Evolutionary conservation across 1,139 yeast species (phyloP).

Genomic region (Wickerhamomyces sp.): DNA sequence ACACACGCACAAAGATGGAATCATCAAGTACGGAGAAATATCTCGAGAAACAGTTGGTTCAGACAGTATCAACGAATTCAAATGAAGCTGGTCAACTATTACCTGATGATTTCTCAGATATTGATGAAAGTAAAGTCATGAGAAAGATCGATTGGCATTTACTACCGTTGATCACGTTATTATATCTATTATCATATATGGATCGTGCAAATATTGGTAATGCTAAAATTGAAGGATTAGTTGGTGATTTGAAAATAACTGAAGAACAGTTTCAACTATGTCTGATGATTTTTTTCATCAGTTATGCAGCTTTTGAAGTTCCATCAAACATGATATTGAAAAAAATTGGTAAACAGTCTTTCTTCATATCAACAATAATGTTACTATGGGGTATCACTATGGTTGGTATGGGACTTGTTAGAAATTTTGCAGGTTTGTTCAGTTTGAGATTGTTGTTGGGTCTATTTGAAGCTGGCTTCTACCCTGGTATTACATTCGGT

Average conservation of each 20-base stretch:
- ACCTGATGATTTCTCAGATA: slow-evolving; percentile 14
- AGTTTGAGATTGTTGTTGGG: slow-evolving; percentile 48
- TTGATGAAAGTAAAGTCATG: slow-evolving; percentile 32
- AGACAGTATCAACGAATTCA: too few relatives aligned
- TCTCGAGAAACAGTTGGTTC: too few relatives aligned
- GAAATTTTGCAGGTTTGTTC: slow-evolving; percentile 38
- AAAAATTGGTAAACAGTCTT: slow-evolving; percentile 35
- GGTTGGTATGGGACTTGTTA: slow-evolving; percentile 39
- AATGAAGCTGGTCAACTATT: background rate
- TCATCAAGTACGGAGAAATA: too few relatives aligned
- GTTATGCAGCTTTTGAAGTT: slow-evolving; percentile 50
- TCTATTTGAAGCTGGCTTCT: slow-evolving; percentile 53
- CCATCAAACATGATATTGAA: slow-evolving; percentile 42
- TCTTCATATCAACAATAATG: slow-evolving; percentile 45
- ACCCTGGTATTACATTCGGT: slow-evolving; percentile 39
- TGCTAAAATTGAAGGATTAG: slow-evolving; percentile 55
- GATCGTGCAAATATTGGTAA: slow-evolving; percentile 60
- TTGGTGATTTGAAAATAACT: slow-evolving; percentile 41
- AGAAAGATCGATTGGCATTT: slow-evolving; percentile 41
- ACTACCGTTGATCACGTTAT: slow-evolving; percentile 42
- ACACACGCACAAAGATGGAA: too few relatives aligned
- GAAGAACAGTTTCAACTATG: slow-evolving; percentile 48
- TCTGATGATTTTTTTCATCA: slow-evolving; percentile 51
- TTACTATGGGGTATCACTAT: slow-evolving; percentile 46
- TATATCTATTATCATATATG: slow-evolving; percentile 48